Evolutionary conservation across 2,329 filamentous ascomycete genomes (phyloP), one percentile per base, ranked within the genome.

Genomic region (Fusarium devonianum): DNA sequence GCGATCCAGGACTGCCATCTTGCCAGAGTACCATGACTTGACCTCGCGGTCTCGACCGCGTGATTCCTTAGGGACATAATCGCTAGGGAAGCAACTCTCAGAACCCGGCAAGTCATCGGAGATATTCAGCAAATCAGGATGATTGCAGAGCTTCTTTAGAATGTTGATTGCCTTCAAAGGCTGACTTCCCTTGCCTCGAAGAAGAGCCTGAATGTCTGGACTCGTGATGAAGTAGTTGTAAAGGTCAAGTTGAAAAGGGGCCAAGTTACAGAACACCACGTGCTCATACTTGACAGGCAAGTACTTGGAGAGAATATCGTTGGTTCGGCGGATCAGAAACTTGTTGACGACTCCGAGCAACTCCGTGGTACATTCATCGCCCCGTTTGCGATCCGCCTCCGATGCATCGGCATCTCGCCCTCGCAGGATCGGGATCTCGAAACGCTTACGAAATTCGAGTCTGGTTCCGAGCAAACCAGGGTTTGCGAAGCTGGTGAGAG

Each of bases 141-240:
- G 94, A 64, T 99, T 99, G 78, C 95, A 99, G 11, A 99, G 86
- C 71, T 99, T 99, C 75, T 99, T 99, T 67, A 99, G 81, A 62
- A 99, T 86, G 34, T 91, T 92, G 71, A 99, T 99, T 7, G 94
- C 94, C 71, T 97, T 97, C 36, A 99, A 80, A 2, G 94, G 94
- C 66, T 97, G 93, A 50, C 92, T 97, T 18, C 92, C 93, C 73
- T 97, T 97, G 53, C 94, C 94, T 59, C 90, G 86, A 25, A 99
- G 82, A 33, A 99, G 78, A 42, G 89, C 92, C 69, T 95, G 92
- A 66, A 99, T 97, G 53, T 96, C 90, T 0, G 94, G 93, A 52
- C 92, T 97, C 38, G 89, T 90, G 71, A 99, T 92, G 72, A 99
- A 99, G 72, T 97, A 90, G 67, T 96, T 96, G 78, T 99, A 99